Percentiles rank a stretch among this genome's conserved stretches.
These are phyloP conservation scores for Penicillium ochrochloron DNA, from an alignment of 495 filamentous ascomycete genomes.

Conservation along the genomic window DNA sequence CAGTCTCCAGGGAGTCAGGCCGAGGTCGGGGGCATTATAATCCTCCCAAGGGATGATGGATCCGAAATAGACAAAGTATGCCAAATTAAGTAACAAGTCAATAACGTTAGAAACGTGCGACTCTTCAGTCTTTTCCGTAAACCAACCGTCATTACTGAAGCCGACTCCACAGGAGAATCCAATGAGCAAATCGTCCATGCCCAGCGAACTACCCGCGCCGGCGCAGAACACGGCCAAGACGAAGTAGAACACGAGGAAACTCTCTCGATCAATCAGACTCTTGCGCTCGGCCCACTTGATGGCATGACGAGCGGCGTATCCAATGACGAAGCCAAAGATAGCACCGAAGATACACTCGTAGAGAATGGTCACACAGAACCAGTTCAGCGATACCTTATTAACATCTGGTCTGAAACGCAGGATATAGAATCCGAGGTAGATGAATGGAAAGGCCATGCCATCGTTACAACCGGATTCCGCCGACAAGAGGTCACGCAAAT, in stretches of 20 bases:
- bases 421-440: constrained; percentile 90
- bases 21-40: constrained; percentile 73
- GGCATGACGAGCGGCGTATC: constrained; percentile 85
- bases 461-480: constrained; percentile 99
- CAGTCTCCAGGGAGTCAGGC: constrained; percentile 83
- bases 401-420: constrained; percentile 75
- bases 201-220: constrained; percentile 88
- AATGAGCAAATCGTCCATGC: constrained; percentile 94
- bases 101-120: constrained; percentile 99
- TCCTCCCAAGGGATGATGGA: constrained; percentile 94
- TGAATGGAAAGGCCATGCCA: constrained; percentile 99
- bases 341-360: constrained; percentile 97
- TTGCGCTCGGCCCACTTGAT: constrained; percentile 88
- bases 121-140: constrained; percentile 96
- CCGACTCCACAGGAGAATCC: constrained; percentile 95
- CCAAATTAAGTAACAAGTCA: constrained; percentile 93
- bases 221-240: constrained; percentile 95
- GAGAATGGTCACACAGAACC: constrained; percentile 87
- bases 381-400: constrained; percentile 74
- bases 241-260: constrained; percentile 98
- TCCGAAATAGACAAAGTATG: constrained; percentile 97
- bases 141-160: constrained; percentile 99
- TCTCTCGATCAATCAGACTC: constrained; percentile 91
- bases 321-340: constrained; percentile 84
- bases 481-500: constrained; percentile 92